Evolutionary conservation across 805 yeast genomes (phyloP).

Genomic region (Candida ponderosae): DNA sequence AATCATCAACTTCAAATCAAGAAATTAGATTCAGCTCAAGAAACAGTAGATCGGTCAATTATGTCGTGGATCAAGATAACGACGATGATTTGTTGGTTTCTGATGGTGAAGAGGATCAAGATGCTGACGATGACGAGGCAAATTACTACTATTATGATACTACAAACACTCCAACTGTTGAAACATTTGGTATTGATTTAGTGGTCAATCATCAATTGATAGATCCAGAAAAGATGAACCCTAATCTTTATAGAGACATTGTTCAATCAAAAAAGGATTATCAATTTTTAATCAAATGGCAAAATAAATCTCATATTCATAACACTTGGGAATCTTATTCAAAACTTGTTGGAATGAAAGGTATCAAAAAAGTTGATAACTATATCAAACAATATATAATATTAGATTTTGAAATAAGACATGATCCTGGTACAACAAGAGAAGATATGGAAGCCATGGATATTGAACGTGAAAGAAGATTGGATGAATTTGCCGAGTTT

Average conservation of each 20-base stretch:
- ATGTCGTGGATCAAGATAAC: slow-evolving; percentile 59
- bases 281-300: slow-evolving; percentile 76
- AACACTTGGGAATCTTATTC: slow-evolving; percentile 86
- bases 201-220: slow-evolving; percentile 13
- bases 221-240: slow-evolving; percentile 32
- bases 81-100: slow-evolving; percentile 34
- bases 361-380: slow-evolving; percentile 82
- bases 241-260: slow-evolving; percentile 25
- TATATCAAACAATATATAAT: slow-evolving; percentile 74
- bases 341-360: slow-evolving; percentile 42
- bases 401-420: slow-evolving; percentile 66
- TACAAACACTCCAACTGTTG: slow-evolving; percentile 20
- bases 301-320: slow-evolving; percentile 80
- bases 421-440: slow-evolving; percentile 74
- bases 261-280: slow-evolving; percentile 52
- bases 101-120: slow-evolving; percentile 21
- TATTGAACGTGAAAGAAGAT: slow-evolving; percentile 74
- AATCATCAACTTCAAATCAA: slow-evolving; percentile 17
- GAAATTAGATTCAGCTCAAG: slow-evolving; percentile 78
- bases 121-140: slow-evolving; percentile 14
- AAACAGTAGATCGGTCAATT: slow-evolving; percentile 57
- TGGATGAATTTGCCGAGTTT: slow-evolving; percentile 79
- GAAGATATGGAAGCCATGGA: slow-evolving; percentile 95
- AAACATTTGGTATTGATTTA: too few relatives aligned
- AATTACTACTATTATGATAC: slow-evolving; percentile 14